A percentile compares a stretch with the other conserved stretches of the same genome.
phyloP scores from a whole-genome alignment of 495 filamentous ascomycete genomes.

The Penicillium crystallinum region DNA sequence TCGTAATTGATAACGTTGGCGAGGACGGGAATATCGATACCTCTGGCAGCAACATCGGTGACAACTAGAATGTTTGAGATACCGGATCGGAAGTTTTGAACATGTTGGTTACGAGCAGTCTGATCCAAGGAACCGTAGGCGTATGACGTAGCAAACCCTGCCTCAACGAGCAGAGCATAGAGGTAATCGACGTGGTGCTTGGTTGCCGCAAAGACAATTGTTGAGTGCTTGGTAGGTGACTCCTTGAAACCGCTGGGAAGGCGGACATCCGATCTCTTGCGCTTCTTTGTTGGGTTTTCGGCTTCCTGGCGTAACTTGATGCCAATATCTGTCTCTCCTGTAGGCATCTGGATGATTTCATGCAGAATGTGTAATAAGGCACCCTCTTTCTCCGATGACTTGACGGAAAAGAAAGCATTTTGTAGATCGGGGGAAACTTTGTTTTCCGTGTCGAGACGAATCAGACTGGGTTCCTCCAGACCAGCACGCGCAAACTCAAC shows the following conservation, averaged over 20 bases:
- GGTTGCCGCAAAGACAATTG: constrained; percentile 88
- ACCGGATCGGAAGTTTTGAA: constrained; percentile 79
- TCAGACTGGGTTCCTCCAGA: constrained; percentile 78
- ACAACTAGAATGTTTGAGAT: constrained; percentile 89
- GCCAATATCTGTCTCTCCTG: constrained; percentile 58
- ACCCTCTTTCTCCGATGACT: constrained; percentile 87
- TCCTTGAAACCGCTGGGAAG: constrained; percentile 30
- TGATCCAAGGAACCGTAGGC: constrained; percentile 93
- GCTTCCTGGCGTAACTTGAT: constrained; percentile 29
- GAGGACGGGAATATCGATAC: constrained; percentile 94
- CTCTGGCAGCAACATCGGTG: constrained; percentile 93
- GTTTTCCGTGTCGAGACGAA: constrained; percentile 87
- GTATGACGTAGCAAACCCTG: constrained; percentile 85
- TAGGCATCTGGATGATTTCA: constrained; percentile 89
- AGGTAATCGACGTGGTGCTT: constrained; percentile 99
- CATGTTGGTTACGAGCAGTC: constrained; percentile 82
- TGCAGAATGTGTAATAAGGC: constrained; percentile 83
- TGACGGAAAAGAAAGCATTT: constrained; percentile 89
- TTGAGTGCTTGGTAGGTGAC: constrained; percentile 62
- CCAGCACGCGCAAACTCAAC: constrained; percentile 95
- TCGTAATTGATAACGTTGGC: constrained; percentile 99
- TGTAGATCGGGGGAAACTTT: constrained; percentile 94
- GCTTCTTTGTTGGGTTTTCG: constrained; percentile 56
- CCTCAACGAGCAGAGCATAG: constrained; percentile 59
- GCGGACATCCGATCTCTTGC: constrained; percentile 53